Percentiles rank a stretch among this genome's conserved stretches.
These are phyloP conservation scores for Melampsora americana DNA, from an alignment of 1,284 basidiomycete species.

Conservation along the genomic window DNA sequence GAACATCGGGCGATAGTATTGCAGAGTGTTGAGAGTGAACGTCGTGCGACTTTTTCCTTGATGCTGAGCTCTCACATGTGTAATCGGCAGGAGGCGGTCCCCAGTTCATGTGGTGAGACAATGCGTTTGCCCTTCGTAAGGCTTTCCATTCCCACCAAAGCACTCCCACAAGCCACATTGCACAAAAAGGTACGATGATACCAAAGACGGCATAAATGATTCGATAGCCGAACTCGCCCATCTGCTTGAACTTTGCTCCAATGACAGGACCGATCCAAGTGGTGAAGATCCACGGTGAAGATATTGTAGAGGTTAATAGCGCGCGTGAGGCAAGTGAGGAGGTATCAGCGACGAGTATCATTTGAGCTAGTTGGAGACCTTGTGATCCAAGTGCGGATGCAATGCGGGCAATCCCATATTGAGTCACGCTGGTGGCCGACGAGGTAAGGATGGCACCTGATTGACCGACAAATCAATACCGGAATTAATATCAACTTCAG, in stretches of 20 bases:
- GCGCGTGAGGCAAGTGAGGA: slow-evolving; percentile 51
- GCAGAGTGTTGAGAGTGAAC: no score
- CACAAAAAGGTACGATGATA: slow-evolving; percentile 49
- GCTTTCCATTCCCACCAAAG: slow-evolving; percentile 46
- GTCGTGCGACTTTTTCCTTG: no score
- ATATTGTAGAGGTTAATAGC: slow-evolving; percentile 51
- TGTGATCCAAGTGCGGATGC: slow-evolving; percentile 50
- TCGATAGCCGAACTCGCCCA: slow-evolving; percentile 50
- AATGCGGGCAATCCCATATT: slow-evolving; percentile 48
- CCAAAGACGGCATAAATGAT: slow-evolving; percentile 50
- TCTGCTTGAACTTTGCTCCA: slow-evolving; percentile 48
- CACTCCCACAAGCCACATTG: slow-evolving; percentile 47
- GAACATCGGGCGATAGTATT: no score
- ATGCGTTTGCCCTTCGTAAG: slow-evolving; percentile 31
- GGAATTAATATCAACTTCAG: slow-evolving; percentile 23
- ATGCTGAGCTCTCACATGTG: neutral
- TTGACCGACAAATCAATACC: neutral
- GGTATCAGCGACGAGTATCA: slow-evolving; percentile 52
- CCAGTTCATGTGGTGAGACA: slow-evolving; percentile 30
- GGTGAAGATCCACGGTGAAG: slow-evolving; percentile 51
- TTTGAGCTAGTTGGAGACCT: slow-evolving; percentile 51
- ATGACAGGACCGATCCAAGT: slow-evolving; percentile 51
- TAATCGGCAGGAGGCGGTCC: neutral
- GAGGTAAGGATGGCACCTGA: slow-evolving; percentile 46
- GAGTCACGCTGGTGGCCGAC: slow-evolving; percentile 46